Evolutionary conservation across 306 rosid species (phyloP), one percentile per base, ranked within the genome.

Genomic region (Bauhinia variegata): DNA sequence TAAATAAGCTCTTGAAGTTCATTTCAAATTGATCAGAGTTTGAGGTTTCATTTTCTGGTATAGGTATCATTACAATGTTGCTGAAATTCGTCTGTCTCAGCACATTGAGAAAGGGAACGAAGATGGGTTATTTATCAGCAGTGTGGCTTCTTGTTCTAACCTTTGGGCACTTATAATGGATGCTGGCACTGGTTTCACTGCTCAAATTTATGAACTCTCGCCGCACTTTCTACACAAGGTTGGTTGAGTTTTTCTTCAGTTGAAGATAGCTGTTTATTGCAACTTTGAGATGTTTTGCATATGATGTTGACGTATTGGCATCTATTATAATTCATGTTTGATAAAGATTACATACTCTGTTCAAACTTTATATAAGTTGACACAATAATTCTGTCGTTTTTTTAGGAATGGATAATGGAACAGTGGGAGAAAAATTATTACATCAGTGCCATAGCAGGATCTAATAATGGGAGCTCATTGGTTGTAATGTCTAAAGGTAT

Each of bases 161-260:
- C 86, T 92, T 49, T 92, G 98, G 98, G 93, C 98, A 19, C 73
- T 92, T 12, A 89, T 92, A 46, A 92, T 92, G 98, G 98, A 92
- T 87, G 96, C 95, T 47, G 98, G 95, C 76, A 89, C 98, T 63
- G 92, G 91, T 49, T 89, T 89, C 76, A 67, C 75, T 10, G 70
- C 86, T 23, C 98, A 92, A 84, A 89, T 92, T 79, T 86, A 92
- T 68, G 83, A 87, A 75, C 89, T 89, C 44, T 84, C 95, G 1
- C 71, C 95, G 17, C 11, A 18, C 54, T 92, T 83, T 72, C 96
- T 92, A 80, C 96, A 85, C 76, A 92, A 92, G 96, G 98, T 92
- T 70, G 12, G 58, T 13, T 57, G 57, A 39, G n/a, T 36, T 70
- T 57, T 42, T 51, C 56, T 49, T 69, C 39, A 11, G 56, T 13